Percentiles rank a stretch among this genome's conserved stretches.
These are phyloP conservation scores for Colletotrichum limetticola DNA, from an alignment of 2,329 filamentous ascomycete genomes.

Conservation along the genomic window DNA sequence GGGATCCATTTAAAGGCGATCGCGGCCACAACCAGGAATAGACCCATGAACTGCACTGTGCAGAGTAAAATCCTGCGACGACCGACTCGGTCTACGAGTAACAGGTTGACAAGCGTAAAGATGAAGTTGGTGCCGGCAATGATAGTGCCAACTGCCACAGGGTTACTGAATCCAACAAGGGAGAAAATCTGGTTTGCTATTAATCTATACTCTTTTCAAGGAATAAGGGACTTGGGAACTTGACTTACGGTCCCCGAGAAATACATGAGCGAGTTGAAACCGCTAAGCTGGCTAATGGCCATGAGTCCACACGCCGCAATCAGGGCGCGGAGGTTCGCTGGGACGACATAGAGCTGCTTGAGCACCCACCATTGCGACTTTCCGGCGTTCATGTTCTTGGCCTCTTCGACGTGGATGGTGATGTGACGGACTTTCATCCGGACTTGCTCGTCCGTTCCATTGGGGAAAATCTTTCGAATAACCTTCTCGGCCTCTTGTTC, in stretches of 20 bases:
- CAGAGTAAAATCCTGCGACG: conserved; percentile 55
- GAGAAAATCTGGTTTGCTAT: too few relatives aligned
- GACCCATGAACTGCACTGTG: conserved; percentile 56
- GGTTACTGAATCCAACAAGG: conserved; percentile 60
- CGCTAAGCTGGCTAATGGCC: conserved; percentile 62
- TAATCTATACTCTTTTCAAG: too few relatives aligned
- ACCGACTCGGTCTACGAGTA: conserved; percentile 56
- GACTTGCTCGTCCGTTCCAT: conserved; percentile 54
- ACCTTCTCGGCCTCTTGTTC: conserved; percentile 51
- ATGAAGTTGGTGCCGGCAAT: conserved; percentile 59
- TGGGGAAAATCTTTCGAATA: conserved; percentile 52
- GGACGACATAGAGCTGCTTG: conserved; percentile 56
- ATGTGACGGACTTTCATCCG: conserved; percentile 56
- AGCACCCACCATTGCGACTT: conserved; percentile 53
- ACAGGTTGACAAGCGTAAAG: conserved; percentile 59
- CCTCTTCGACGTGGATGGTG: conserved; percentile 49
- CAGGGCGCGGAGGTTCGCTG: conserved; percentile 56
- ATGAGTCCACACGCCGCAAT: conserved; percentile 61
- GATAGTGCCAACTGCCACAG: conserved; percentile 56
- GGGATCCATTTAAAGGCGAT: conserved; percentile 58
- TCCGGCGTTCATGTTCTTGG: conserved; percentile 50
- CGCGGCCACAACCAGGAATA: conserved; percentile 53
- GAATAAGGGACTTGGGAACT: too few relatives aligned
- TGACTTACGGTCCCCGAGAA: conserved; percentile 52
- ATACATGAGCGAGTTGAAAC: conserved; percentile 63